These are phyloP conservation scores for Evernia prunastri DNA, from an alignment of 495 filamentous ascomycete genomes.

Conservation along the genomic window DNA sequence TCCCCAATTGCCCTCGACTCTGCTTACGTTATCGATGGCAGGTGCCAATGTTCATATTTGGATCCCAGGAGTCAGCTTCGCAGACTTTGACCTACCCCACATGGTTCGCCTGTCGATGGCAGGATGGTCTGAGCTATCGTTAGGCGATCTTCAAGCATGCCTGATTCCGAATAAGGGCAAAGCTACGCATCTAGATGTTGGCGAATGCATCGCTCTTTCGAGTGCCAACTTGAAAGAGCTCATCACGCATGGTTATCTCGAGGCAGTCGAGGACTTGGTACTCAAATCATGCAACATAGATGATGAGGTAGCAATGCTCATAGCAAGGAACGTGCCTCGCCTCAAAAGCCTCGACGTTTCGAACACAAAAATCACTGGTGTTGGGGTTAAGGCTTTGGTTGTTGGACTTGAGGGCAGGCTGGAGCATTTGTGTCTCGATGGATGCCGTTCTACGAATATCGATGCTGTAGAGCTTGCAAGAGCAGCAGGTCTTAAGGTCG, in stretches of 20 bases:
- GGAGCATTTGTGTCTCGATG: slow-evolving; percentile 23
- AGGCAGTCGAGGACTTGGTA: slow-evolving; percentile 18
- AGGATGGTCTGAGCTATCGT: neutral
- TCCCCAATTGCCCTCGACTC: slow-evolving; percentile 9
- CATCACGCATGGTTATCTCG: slow-evolving; percentile 7
- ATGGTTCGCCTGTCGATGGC: neutral
- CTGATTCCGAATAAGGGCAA: slow-evolving; percentile 7
- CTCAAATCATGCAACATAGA: slow-evolving; percentile 10
- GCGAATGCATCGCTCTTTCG: neutral
- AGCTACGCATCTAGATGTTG: slow-evolving; percentile 8
- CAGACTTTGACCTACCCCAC: neutral
- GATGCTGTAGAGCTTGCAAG: slow-evolving; percentile 34
- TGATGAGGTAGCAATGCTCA: slow-evolving; percentile 11
- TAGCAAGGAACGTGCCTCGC: slow-evolving; percentile 2
- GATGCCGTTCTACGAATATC: slow-evolving; percentile 23
- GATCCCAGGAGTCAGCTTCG: neutral
- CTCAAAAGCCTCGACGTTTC: slow-evolving; percentile 25
- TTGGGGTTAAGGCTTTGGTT: slow-evolving; percentile 28
- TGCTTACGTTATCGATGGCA: neutral
- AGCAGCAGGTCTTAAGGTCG: slow-evolving; percentile 23
- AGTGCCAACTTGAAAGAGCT: neutral
- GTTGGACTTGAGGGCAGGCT: slow-evolving; percentile 20
- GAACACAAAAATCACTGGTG: slow-evolving; percentile 28
- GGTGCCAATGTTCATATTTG: neutral
- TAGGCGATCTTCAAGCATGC: neutral